Conservation (phyloP, 345 rosid species). For the Hypericum androsaemum region DNA sequence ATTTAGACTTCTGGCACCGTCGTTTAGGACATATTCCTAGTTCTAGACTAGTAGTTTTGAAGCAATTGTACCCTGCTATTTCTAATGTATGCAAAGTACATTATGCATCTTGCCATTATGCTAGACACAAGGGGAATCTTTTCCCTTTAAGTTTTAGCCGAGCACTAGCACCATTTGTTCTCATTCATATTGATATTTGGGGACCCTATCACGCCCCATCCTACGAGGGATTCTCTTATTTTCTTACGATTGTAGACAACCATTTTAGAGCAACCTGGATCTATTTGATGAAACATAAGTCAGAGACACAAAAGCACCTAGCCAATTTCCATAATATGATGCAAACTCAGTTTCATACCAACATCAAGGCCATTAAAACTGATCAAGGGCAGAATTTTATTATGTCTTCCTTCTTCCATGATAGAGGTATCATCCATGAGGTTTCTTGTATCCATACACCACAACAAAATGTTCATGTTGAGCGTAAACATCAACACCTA, state of each 20-base stretch:
- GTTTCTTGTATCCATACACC: not conserved
- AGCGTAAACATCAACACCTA: not conserved
- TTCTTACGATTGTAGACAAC: constrained; percentile 5
- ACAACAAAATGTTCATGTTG: not conserved
- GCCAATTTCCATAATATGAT: not conserved
- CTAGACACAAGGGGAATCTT: not conserved
- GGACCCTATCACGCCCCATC: not conserved
- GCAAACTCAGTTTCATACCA: not conserved
- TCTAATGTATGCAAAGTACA: not conserved
- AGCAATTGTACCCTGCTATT: not conserved
- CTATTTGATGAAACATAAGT: not conserved
- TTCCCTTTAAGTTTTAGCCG: not conserved
- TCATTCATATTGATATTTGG: constrained; percentile 11
- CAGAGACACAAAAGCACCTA: not conserved
- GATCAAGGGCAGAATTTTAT: not conserved
- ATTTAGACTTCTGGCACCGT: not conserved
- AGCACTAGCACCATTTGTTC: not conserved
- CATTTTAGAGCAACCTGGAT: not conserved
- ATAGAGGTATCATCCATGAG: constrained; percentile 1
- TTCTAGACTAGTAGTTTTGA: not conserved
- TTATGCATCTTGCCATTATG: not conserved
- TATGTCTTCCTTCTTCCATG: not conserved
- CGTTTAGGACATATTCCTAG: not conserved
- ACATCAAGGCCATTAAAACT: not conserved
- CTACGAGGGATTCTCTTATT: not conserved